Percentiles rank a stretch among this genome's conserved stretches.
Evolutionary conservation across 768 basidiomycete genomes (phyloP).

Genomic region (Cantharellus anzutake): DNA sequence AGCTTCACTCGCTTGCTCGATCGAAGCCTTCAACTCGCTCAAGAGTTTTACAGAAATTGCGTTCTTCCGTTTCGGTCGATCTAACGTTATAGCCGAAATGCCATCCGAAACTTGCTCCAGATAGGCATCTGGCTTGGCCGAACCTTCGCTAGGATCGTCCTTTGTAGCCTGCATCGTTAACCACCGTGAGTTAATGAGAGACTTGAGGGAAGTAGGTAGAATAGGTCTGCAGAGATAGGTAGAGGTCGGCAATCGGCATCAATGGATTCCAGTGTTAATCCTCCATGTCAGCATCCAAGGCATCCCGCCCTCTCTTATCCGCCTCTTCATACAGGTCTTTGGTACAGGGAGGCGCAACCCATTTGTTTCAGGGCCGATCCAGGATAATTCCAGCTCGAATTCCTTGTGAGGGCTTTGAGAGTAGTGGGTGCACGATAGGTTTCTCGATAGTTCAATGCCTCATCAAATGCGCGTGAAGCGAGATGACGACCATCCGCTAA

Average conservation of each 20-base stretch:
- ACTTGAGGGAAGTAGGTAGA: no score
- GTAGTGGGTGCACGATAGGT: slow-evolving; percentile 54
- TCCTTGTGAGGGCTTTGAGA: slow-evolving; percentile 74
- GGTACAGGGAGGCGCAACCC: slow-evolving; percentile 71
- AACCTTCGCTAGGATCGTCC: no score
- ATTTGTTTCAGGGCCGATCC: slow-evolving; percentile 77
- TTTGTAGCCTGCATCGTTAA: no score
- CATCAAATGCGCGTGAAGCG: slow-evolving; percentile 66
- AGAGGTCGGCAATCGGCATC: no score
- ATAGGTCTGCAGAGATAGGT: no score
- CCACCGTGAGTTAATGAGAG: no score
- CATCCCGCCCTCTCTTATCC: slow-evolving; percentile 36
- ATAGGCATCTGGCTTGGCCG: slow-evolving; percentile 8
- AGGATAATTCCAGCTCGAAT: slow-evolving; percentile 94
- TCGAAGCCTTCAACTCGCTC: slow-evolving; percentile 24
- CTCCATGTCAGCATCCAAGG: neutral
- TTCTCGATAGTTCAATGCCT: slow-evolving; percentile 56
- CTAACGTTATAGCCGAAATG: slow-evolving; percentile 54
- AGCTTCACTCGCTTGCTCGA: neutral
- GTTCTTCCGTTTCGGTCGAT: slow-evolving; percentile 70
- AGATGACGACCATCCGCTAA: slow-evolving; percentile 86
- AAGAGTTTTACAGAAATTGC: slow-evolving; percentile 64
- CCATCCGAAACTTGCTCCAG: slow-evolving; percentile 21
- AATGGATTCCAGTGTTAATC: neutral
- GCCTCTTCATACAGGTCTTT: slow-evolving; percentile 68